Evolutionary conservation across 1,284 basidiomycete species (phyloP).

Genomic region (Microstroma glucosiphilum): DNA sequence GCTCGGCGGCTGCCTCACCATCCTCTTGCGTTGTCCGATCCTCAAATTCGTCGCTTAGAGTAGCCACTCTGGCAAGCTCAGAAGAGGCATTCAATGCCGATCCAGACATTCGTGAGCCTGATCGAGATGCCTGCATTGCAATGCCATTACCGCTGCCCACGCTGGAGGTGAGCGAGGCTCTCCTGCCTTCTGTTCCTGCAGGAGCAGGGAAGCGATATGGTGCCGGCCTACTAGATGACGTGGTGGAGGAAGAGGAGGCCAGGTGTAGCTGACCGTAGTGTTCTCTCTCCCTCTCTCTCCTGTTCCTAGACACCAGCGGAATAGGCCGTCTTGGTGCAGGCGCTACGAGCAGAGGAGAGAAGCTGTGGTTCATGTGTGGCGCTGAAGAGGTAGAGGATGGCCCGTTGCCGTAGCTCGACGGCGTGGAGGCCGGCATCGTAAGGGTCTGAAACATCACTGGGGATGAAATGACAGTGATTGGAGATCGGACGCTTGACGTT

Average conservation of each 20-base stretch:
- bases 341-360: neutral
- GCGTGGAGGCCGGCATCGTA: too few relatives aligned
- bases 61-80: too few relatives aligned
- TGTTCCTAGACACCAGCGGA: neutral
- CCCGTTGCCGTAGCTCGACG: too few relatives aligned
- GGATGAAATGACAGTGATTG: too few relatives aligned
- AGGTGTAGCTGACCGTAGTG: neutral
- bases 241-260: neutral
- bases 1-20: neutral
- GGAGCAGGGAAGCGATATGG: neutral
- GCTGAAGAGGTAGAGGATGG: too few relatives aligned
- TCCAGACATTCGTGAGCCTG: neutral
- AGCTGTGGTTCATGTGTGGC: too few relatives aligned
- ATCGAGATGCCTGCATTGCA: neutral
- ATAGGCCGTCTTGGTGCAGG: neutral
- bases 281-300: neutral
- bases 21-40: neutral
- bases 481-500: too few relatives aligned
- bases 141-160: neutral
- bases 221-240: neutral
- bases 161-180: neutral
- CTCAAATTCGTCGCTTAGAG: too few relatives aligned
- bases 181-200: neutral
- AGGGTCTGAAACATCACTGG: too few relatives aligned
- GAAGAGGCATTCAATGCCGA: neutral